Percentiles rank a stretch among this genome's conserved stretches.
Evolutionary conservation across 768 basidiomycete genomes (phyloP).

Genomic region (Podaxis mareebaensis): DNA sequence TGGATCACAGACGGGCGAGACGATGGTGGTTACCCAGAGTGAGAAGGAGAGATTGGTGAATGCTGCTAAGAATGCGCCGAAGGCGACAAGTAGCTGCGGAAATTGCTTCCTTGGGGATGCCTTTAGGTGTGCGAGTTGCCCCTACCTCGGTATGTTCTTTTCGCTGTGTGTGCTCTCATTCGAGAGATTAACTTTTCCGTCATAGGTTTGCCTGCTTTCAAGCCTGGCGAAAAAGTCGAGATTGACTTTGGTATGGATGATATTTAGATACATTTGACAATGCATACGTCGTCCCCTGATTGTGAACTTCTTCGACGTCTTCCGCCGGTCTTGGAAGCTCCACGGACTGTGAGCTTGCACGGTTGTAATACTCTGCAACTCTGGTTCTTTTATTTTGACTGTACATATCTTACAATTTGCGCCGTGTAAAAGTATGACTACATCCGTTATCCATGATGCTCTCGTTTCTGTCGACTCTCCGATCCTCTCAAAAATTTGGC

Average conservation of each 20-base stretch:
- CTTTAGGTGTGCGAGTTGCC: constrained; percentile 94
- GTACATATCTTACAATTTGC: too few relatives aligned
- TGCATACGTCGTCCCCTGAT: background rate
- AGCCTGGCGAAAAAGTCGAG: constrained; percentile 97
- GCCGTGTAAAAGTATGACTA: too few relatives aligned
- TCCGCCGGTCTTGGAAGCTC: background rate
- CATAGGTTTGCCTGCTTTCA: constrained; percentile 93
- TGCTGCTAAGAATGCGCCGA: constrained; percentile 72
- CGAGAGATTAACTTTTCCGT: constrained; percentile 18
- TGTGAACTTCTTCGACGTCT: background rate
- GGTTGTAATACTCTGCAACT: too few relatives aligned
- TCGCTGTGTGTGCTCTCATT: constrained; percentile 3
- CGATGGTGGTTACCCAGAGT: constrained; percentile 53
- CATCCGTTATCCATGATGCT: too few relatives aligned
- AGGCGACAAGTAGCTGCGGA: constrained; percentile 95
- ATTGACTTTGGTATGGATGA: constrained; percentile 90
- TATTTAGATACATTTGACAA: constrained; percentile 42
- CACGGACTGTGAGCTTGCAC: too few relatives aligned
- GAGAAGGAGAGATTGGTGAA: constrained; percentile 67
- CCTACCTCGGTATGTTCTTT: constrained; percentile 83
- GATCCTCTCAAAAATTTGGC: too few relatives aligned
- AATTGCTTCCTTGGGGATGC: constrained; percentile 98
- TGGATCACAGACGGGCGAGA: constrained; percentile 58
- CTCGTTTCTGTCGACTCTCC: too few relatives aligned
- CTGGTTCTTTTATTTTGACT: too few relatives aligned